Conservation (phyloP, 2,329 filamentous ascomycete genomes). For the Diplodia intermedia region DNA sequence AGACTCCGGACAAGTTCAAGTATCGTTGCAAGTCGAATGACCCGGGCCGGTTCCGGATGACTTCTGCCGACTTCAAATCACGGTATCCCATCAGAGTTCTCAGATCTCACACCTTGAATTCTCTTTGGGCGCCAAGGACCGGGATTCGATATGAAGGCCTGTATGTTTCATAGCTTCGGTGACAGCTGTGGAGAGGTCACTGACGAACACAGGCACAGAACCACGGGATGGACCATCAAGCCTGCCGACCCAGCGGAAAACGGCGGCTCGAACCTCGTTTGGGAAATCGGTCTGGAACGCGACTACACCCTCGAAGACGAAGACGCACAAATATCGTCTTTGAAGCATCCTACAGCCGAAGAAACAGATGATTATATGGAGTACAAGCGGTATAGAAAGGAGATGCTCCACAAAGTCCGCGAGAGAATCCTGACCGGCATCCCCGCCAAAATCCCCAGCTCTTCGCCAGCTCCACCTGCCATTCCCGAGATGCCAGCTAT, state of each 20-base stretch:
- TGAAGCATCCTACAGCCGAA: slow-evolving; percentile 50
- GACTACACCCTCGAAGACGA: slow-evolving; percentile 36
- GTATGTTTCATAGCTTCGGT: slow-evolving; percentile 43
- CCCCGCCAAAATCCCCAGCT: background rate
- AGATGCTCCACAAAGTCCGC: slow-evolving; percentile 9
- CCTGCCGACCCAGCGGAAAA: slow-evolving; percentile 34
- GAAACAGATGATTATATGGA: slow-evolving; percentile 58
- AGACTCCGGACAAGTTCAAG: slow-evolving; percentile 47
- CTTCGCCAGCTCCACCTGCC: background rate
- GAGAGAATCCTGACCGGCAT: background rate
- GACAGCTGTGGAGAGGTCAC: background rate
- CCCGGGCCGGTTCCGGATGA: slow-evolving; percentile 54
- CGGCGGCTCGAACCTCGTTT: slow-evolving; percentile 42
- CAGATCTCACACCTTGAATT: slow-evolving; percentile 53
- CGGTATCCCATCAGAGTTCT: slow-evolving; percentile 54
- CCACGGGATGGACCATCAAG: slow-evolving; percentile 52
- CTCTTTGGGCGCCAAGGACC: slow-evolving; percentile 55
- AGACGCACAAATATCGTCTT: slow-evolving; percentile 44
- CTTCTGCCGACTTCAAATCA: slow-evolving; percentile 49
- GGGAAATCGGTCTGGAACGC: slow-evolving; percentile 51
- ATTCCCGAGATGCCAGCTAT: background rate
- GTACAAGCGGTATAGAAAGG: slow-evolving; percentile 51
- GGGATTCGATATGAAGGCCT: slow-evolving; percentile 58
- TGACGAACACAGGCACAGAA: slow-evolving; percentile 42
- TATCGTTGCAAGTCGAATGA: slow-evolving; percentile 52